Base-by-base conservation (phyloP, 2,329 filamentous ascomycete species). In the Tolypocladium ovalisporum region DNA sequence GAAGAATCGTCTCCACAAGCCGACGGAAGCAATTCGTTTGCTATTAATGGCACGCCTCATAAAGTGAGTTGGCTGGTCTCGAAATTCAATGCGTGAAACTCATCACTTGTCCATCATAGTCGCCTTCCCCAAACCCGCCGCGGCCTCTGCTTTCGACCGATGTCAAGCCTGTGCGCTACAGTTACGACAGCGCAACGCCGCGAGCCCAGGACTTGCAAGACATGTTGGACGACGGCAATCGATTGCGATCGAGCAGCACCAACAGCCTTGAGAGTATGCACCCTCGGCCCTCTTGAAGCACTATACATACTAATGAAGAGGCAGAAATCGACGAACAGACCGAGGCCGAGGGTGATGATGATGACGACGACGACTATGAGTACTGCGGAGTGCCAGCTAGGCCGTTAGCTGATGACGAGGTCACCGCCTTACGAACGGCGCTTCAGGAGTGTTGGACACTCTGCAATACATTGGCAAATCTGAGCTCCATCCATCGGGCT, bases 391-490 rank as follows among this genome's bases (percentile, higher is more conserved):
- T 72, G 10, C 72, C 73, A 36, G 71, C 68, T 19, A 67, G 70
- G 39, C 71, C 69, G 44, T 72, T 69, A 57, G 77, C 81, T n/a
- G 76, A 83, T 57, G 76, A 79, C 54, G 86, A 90, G 65, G 76
- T 89, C 29, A 76, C 73, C 32, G 86, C 87, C 9, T 75, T 96
- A n/a, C 84, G 83, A 60, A 84, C 83, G 35, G 90, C 91, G 2
- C 77, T 97, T 19, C 84, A 88, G 60, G 90, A 96, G 74, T 96
- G 91, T 71, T 97, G 92, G 92, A 95, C 87, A 0, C 76, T 97
- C 17, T 97, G 92, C 75, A 97, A 96, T 67, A 96, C 91, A 0
- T 76, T 97, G 36, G 90, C 90, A 27, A 89, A 83, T 62, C 78
- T 96, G 22, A 96, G 90, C 70, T 92, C 89, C 22, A 88, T 87